Evolutionary conservation across 2,329 filamentous ascomycete species (phyloP), one percentile per base, ranked within the genome.

Genomic region (Pseudovirgaria hyperparasitica): DNA sequence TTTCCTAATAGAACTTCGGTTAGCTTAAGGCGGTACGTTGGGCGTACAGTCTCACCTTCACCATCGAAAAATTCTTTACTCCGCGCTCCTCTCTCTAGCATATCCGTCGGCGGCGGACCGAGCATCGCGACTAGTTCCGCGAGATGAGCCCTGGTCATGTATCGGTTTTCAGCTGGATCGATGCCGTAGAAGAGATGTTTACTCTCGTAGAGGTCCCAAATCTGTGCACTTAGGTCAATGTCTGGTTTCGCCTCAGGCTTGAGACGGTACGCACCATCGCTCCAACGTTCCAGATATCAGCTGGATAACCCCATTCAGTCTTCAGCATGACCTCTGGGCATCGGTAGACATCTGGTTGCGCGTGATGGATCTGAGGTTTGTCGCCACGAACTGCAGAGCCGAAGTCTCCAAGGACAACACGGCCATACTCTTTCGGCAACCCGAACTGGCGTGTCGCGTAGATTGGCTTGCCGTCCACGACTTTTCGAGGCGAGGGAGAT

Each of bases 271-370:
- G 26, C 37, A 56, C 48, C 39, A 51, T 43, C 30, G 42, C 40
- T 8, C 45, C 55, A n/a, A 57, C 40, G 18, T 46, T 47, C 53
- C 52, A 60, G 2, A 57, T 46, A 33, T 59, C 56, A 5, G 49
- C 38, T 5, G 41, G 34, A 32, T 48, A 54, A 16, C 40, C 39
- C 54, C 54, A 58, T 6, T 37, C 29, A 10, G 46, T 43, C 6
- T 42, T 41, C 5, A 58, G 36, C 23, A 57, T 46, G 5, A 55
- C 45, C 31, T 59, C 53, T 2, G 54, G 54, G 17, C 52, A 45
- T 9, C 52, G 36, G 28, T 55, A 57, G 6, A 49, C 33, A 25
- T 52, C 31, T 5, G 55, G 54, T 42, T 55, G 50, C 7, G 43
- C 36, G 16, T 45, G 35, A 30, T 47, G 41, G 2, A 33, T 38